Evolutionary conservation across 2,329 filamentous ascomycete species (phyloP).

Genomic region (Cercospora sp.): DNA sequence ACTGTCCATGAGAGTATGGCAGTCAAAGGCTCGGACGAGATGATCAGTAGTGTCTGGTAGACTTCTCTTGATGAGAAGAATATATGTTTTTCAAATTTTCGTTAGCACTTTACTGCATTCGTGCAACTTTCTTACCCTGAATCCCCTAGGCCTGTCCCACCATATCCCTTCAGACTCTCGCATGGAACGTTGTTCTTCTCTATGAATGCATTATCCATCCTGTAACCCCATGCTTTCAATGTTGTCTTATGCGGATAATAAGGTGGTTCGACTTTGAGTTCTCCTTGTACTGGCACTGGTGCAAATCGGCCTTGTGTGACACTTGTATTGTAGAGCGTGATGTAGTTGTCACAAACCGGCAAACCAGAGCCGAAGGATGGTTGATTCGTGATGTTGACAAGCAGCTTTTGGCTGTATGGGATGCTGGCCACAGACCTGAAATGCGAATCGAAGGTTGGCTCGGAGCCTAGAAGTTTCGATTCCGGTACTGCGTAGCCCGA

Average conservation of each 20-base stretch:
- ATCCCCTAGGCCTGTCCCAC: constrained; percentile 17
- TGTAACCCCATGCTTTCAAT: constrained; percentile 13
- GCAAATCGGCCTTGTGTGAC: constrained; percentile 19
- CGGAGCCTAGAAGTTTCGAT: constrained; percentile 9
- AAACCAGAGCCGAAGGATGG: constrained; percentile 14
- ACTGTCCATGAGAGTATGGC: constrained; percentile 25
- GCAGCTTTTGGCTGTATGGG: constrained; percentile 15
- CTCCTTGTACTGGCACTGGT: constrained; percentile 16
- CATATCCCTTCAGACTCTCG: constrained; percentile 18
- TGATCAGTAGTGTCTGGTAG: background rate
- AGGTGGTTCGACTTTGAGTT: constrained; percentile 16
- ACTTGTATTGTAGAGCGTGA: constrained; percentile 20
- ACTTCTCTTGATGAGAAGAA: background rate
- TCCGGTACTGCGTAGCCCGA: constrained; percentile 12
- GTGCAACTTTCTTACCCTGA: background rate
- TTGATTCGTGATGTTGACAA: constrained; percentile 25
- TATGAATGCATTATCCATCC: constrained; percentile 21
- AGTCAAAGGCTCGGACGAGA: background rate
- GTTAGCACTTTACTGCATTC: background rate
- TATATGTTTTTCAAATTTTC: background rate
- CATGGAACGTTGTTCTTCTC: constrained; percentile 19
- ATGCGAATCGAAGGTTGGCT: constrained; percentile 10
- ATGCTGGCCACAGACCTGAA: constrained; percentile 10
- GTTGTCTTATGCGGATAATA: constrained; percentile 16
- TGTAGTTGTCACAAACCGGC: constrained; percentile 19